Evolutionary conservation across 192 early-diverging fungal species (phyloP).

Genomic region (Umbelopsis sp.): DNA sequence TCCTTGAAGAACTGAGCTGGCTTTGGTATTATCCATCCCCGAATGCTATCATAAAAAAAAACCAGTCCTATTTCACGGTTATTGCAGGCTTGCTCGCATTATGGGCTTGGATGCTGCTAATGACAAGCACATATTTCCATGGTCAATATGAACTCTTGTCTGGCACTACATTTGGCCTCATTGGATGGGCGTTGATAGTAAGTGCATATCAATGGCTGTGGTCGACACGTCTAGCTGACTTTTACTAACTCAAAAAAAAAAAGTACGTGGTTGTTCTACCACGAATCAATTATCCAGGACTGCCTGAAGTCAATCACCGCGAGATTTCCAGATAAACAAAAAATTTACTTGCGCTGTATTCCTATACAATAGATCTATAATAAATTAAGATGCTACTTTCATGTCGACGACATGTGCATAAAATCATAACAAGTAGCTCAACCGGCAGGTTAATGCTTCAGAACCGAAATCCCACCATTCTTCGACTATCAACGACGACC

Average conservation of each 20-base stretch:
- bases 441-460: not conserved
- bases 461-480: not conserved
- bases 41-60: constrained; percentile 28
- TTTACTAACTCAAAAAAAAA: too few relatives aligned
- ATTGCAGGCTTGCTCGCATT: constrained; percentile 54
- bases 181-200: constrained; percentile 63
- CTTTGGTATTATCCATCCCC: constrained; percentile 30
- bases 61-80: constrained; percentile 3
- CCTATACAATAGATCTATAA: not conserved
- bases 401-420: constrained; percentile 20
- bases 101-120: constrained; percentile 79
- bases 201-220: constrained; percentile 3
- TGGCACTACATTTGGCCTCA: constrained; percentile 67
- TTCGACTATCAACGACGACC: constrained; percentile 15
- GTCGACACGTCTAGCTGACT: not conserved
- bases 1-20: constrained; percentile 67
- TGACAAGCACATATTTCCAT: constrained; percentile 84
- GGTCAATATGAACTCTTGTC: constrained; percentile 65
- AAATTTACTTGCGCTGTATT: not conserved
- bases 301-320: constrained; percentile 7
- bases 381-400: constrained; percentile 7
- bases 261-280: constrained; percentile 16
- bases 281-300: not conserved
- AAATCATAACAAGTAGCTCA: constrained; percentile 1
- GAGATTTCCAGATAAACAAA: constrained; percentile 15